Evolutionary conservation across 352 stramenopile species (phyloP), one percentile per base, ranked within the genome.

Genomic region (Elongisporangium senticosum): DNA sequence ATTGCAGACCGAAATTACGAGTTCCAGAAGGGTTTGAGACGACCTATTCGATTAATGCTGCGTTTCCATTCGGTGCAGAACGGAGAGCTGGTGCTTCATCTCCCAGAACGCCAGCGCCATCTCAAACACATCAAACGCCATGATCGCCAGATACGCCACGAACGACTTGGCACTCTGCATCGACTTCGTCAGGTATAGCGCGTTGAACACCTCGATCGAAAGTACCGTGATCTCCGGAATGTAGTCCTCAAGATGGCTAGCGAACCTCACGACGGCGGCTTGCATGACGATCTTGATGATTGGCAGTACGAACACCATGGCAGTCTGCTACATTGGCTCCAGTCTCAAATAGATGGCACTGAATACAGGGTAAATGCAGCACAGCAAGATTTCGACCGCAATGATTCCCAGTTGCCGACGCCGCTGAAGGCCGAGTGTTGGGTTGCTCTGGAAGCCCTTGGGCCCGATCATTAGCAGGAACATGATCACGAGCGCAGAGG

Each of bases 131-230:
- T 61, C 56, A n/a, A 58, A 51, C 33, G 47, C 40, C 22, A 67
- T 39, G 33, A 63, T 54, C 17, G 37, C 24, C 1, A 56, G 8
- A n/a, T 56, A 22, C 19, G 51, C 52, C 13, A 51, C 37, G 21
- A 58, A 43, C 11, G 37, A 58, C 19, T 58, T 58, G 4, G 19
- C 55, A 10, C 40, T 54, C 28, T 61, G 43, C 55, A 61, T 61
- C 43, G 26, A 39, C 4, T 43, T 61, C 4, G 55, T 54, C 24
- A 61, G 23, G 23, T 61, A 61, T 11, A 61, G 17, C 56, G 56
- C 56, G 24, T 61, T 40, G 49, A 55, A 61, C 10, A 61, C 56
- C 49, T 61, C 56, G 19, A 55, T 47, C 1, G 56, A 58, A 2
- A 58, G 15, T 4, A 58, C 39, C 6, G 53, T 47, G 17, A 58